phyloP scores from a whole-genome alignment of 208 protist species.

The Acanthamoeba lenticulata region DNA sequence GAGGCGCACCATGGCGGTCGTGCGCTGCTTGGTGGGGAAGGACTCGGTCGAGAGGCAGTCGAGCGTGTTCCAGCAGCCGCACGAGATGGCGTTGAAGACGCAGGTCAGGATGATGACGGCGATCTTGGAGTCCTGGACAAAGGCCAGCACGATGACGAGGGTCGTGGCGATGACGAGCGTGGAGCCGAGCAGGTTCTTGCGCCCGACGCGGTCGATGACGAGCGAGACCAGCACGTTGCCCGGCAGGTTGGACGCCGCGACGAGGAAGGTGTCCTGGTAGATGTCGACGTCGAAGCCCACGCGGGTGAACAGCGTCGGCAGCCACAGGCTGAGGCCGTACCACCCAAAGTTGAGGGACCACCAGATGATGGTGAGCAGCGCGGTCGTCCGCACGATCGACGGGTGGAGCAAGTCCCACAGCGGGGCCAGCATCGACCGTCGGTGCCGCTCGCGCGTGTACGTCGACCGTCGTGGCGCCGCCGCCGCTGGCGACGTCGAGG shows the following conservation, averaged over 20 bases:
- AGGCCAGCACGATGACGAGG: constrained; percentile 18
- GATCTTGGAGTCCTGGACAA: neutral
- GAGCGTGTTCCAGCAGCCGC: constrained; percentile 70
- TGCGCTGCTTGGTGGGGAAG: constrained; percentile 70
- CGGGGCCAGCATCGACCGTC: neutral
- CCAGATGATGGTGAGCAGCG: constrained; percentile 61
- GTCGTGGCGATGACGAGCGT: neutral
- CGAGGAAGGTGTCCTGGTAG: constrained; percentile 65
- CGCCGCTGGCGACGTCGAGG: neutral
- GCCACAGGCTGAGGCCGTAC: constrained; percentile 74
- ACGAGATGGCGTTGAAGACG: constrained; percentile 72
- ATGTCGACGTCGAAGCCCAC: neutral
- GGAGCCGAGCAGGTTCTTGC: constrained; percentile 66
- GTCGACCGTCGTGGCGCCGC: neutral
- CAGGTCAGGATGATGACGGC: constrained; percentile 48
- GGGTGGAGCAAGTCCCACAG: constrained; percentile 27
- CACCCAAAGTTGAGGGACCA: constrained; percentile 72
- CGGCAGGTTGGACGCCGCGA: constrained; percentile 30
- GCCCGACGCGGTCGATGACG: constrained; percentile 65
- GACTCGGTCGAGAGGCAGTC: constrained; percentile 73
- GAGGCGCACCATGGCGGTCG: constrained; percentile 49
- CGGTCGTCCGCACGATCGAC: constrained; percentile 42
- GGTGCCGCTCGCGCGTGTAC: neutral
- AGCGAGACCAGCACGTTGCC: constrained; percentile 63
- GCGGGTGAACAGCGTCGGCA: constrained; percentile 67